Evolutionary conservation across 495 filamentous ascomycete genomes (phyloP), one percentile per base, ranked within the genome.

Genomic region (Penicillium cinerascens): DNA sequence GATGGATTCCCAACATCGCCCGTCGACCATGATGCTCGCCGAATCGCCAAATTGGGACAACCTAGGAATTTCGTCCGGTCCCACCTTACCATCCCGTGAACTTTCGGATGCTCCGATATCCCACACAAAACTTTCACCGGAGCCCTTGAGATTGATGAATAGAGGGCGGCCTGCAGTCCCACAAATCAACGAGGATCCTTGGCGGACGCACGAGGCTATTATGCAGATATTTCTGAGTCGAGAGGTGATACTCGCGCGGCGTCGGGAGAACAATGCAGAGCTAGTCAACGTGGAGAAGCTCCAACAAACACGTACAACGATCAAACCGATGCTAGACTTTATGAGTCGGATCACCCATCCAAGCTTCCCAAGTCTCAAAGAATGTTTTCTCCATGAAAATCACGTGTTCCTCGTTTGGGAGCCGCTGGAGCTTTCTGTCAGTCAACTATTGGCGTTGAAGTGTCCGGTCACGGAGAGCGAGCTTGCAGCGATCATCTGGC

Each of bases 381-480:
- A 3, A 15, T 51, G 40, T 21, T 51, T 43, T 17, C 6, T 10
- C 10, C 41, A 33, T 10, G 40, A 44, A 18, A 29, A 44, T 9
- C 40, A 22, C 17, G 27, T 18, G 4, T 51, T 43, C 40, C 16
- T 51, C 20, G 48, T 37, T 11, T 36, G 48, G 48, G 48, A 51
- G 48, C 48, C 48, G 26, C 39, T 51, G 20, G 48, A 51, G 26
- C 40, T 51, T 16, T 51, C 48, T 6, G 17, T 51, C 21, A 37
- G 40, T 22, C 40, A 44, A 13, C 37, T 51, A 7, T 20, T 51
- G 23, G 48, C 40, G n/a, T 44, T 40, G 13, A 43, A 26, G 18
- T 51, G 17, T 39, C 11, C 39, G 15, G 43, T 51, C 26, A 23
- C 26, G 0, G 40, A 51, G 40, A 42, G 11, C 16, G 48, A 51